Conservation (phyloP, 352 stramenopile species). For the Phytophthora macrochlamydospora region DNA sequence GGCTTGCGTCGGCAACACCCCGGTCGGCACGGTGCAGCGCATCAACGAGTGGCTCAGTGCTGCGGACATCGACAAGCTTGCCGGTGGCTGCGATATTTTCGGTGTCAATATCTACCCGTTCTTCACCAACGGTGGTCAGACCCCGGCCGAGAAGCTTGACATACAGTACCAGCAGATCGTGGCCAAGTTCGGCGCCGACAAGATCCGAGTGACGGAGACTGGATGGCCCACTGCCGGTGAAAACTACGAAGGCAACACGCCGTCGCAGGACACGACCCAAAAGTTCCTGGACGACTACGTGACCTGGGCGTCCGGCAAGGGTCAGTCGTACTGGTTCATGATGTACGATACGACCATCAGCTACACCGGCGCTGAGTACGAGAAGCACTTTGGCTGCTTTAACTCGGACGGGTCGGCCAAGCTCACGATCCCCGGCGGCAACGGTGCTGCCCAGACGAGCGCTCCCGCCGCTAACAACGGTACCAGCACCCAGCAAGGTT, state of each 20-base stretch:
- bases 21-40: slow-evolving; percentile 69
- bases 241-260: slow-evolving; percentile 33
- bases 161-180: slow-evolving; percentile 51
- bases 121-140: slow-evolving; percentile 36
- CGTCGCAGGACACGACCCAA: slow-evolving; percentile 46
- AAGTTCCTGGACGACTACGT: slow-evolving; percentile 55
- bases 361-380: slow-evolving; percentile 54
- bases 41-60: slow-evolving; percentile 69
- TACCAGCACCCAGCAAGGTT: not conserved
- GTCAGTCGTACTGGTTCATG: slow-evolving; percentile 60
- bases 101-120: slow-evolving; percentile 72
- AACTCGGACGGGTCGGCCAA: slow-evolving; percentile 40
- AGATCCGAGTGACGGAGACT: slow-evolving; percentile 57
- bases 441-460: not conserved
- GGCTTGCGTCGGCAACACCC: slow-evolving; percentile 35
- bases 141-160: slow-evolving; percentile 55
- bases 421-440: slow-evolving; percentile 36
- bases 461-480: not conserved
- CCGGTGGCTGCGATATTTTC: slow-evolving; percentile 8
- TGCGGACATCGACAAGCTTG: slow-evolving; percentile 30
- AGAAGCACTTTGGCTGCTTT: slow-evolving; percentile 64
- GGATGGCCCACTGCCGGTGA: slow-evolving; percentile 53
- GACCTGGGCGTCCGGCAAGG: slow-evolving; percentile 36
- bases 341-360: slow-evolving; percentile 60
- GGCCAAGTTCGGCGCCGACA: slow-evolving; percentile 40